Base-by-base conservation (phyloP, 2,329 filamentous ascomycete genomes). In the Harringtonia aguacate region DNA sequence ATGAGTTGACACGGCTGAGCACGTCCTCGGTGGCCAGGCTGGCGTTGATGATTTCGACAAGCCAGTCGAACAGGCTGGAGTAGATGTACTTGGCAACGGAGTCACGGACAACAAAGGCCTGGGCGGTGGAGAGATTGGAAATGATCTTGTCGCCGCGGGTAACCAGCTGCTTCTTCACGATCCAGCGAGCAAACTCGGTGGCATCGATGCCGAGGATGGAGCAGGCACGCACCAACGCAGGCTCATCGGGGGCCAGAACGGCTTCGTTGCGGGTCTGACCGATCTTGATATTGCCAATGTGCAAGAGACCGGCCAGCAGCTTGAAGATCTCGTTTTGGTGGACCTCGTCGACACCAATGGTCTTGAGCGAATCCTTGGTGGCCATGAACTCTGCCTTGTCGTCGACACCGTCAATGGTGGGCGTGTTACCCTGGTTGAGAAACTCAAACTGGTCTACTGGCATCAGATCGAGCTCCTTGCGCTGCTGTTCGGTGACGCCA, bases 21-120 rank as follows among this genome's bases (percentile, higher is more conserved):
- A 97, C 86, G 51, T 90, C 83, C 36, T 95, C 84, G 1, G 88
- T 88, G 13, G 92, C 92, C 54, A 98, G 70, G 59, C 88, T 89
- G 54, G 72, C 72, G 67, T 98, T 98, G 68, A 95, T 95, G 47
- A 84, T 86, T 55, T 97, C 89, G n/a, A 98, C 92, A 21, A 98
- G 75, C 92, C 92, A 98, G 69, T 98, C 92, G 61, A 98, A 98
- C 47, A 98, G 67, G 59, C 89, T 95, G 0, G 92, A 97, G 67
- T 98, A 98, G 52, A 98, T 92, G 65, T 90, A 98, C 63, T 98
- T 98, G 58, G 92, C 89, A 41, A 98, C 92, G 1, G 92, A 98
- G 59, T 98, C 92, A 60, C 90, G 81, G 14, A 98, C 92, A 46
- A 98, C 90, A 31, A 85, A 77, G 27, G 92, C 92, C 65, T 97